Evolutionary conservation across 2,329 filamentous ascomycete species (phyloP), one percentile per base, ranked within the genome.

Genomic region (Fusarium sp.): DNA sequence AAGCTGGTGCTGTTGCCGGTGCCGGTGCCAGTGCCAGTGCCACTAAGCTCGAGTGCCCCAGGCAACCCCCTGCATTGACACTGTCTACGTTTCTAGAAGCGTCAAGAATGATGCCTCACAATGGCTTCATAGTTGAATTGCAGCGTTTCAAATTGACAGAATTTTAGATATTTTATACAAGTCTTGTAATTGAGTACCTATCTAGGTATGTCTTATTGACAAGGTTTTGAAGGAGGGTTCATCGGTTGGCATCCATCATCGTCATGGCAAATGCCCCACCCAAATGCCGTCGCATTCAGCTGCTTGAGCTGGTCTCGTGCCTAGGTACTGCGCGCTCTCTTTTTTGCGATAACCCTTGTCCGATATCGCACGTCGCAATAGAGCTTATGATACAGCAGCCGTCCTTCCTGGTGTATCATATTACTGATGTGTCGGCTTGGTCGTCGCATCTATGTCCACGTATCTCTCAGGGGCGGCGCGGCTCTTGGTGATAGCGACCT

Each of bases 1-100:
- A 64, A 59, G 58, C 57, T 61, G 60, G 58, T 44, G 19, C 57
- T 61, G 60, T 53, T 44, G 19, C 19, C 19, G 19, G 19, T 19
- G 19, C 19, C 19, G 19, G 19, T 41, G 36, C 42, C 32, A 39
- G 45, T 42, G 44, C 54, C 39, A 64, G 59, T 57, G 53, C 43
- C 48, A 65, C 47, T 55, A 44, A 41, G 31, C 51, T 24, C 31
- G 44, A 51, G 39, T 41, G 45, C 66, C 56, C 19, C 45, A 43
- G 51, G 44, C 53, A 65, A 64, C 66, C 64, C 62, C 68, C 68
- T 70, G 68, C 57, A 70, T 62, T 56, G 53, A 65, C 63, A 64
- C 55, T 56, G 50, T 43, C 56, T 53, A 41, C 45, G 58, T 59
- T 72, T 72, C 70, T 73, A 69, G 71, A 73, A 73, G 35, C 63